These are phyloP conservation scores for Mucor sp. DNA, from an alignment of 371 early-diverging fungal species.

Conservation along the genomic window DNA sequence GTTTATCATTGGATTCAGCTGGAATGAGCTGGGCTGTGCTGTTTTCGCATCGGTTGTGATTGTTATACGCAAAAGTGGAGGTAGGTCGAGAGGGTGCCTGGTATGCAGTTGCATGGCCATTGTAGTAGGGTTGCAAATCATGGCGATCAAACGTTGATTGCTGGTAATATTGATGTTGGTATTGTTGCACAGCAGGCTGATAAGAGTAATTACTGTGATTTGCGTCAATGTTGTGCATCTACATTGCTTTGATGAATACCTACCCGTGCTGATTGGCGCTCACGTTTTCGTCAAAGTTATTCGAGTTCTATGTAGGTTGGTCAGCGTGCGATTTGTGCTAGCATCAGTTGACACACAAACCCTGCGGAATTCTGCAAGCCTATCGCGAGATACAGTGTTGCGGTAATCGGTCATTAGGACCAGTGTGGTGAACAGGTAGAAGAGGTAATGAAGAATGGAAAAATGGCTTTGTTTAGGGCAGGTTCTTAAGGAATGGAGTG, in stretches of 20 bases:
- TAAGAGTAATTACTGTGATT: neutral
- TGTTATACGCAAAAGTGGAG: neutral
- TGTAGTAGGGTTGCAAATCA: neutral
- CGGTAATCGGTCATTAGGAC: neutral
- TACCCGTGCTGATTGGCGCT: neutral
- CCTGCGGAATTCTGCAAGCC: constrained; percentile 18
- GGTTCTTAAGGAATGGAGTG: neutral
- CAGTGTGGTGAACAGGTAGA: neutral
- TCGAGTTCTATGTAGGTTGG: neutral
- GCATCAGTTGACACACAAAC: neutral
- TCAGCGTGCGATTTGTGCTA: neutral
- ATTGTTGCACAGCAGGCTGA: neutral
- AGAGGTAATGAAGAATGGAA: neutral
- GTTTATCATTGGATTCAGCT: neutral
- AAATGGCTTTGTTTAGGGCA: neutral
- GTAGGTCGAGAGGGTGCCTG: neutral
- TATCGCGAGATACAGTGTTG: constrained; percentile 24
- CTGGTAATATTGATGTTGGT: neutral
- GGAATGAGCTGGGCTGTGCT: neutral
- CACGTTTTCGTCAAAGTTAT: neutral
- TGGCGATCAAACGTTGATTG: neutral
- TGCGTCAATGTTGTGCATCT: neutral
- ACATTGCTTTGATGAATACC: neutral
- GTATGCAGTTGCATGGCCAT: neutral
- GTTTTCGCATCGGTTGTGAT: neutral